Conservation (phyloP, 2,329 filamentous ascomycete genomes). For the Botrytis squamosa region DNA sequence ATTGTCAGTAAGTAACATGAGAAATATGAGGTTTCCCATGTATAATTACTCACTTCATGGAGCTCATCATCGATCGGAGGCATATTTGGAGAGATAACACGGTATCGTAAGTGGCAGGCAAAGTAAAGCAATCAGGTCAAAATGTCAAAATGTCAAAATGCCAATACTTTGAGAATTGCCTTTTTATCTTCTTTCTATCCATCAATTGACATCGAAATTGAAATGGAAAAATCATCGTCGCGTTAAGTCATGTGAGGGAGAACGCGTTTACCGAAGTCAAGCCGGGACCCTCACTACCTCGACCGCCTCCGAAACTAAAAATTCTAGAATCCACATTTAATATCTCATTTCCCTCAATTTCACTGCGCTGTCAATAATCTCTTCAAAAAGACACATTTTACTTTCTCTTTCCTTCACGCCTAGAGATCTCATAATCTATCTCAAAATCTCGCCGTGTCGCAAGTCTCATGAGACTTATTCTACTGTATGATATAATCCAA, state of each 20-base stretch:
- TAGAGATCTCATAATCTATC: not conserved
- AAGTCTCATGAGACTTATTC: not conserved
- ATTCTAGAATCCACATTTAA: not conserved
- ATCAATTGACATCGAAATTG: too few relatives aligned
- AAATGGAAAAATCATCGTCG: constrained; percentile 2
- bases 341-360: not conserved
- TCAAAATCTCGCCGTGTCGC: not conserved
- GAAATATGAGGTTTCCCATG: not conserved
- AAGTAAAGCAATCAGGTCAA: not conserved
- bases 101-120: not conserved
- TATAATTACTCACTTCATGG: constrained; percentile 26
- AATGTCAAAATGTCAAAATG: not conserved
- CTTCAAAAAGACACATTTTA: not conserved
- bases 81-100: constrained; percentile 20
- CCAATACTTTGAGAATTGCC: too few relatives aligned
- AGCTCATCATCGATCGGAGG: constrained; percentile 33
- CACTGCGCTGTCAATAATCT: not conserved
- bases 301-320: not conserved
- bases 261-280: constrained; percentile 15
- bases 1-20: not conserved
- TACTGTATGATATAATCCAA: not conserved
- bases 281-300: not conserved
- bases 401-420: not conserved
- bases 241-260: not conserved
- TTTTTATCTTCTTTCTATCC: not conserved